These are phyloP conservation scores for Trichophyton benhamiae DNA, from an alignment of 2,329 filamentous ascomycete species.

Conservation along the genomic window DNA sequence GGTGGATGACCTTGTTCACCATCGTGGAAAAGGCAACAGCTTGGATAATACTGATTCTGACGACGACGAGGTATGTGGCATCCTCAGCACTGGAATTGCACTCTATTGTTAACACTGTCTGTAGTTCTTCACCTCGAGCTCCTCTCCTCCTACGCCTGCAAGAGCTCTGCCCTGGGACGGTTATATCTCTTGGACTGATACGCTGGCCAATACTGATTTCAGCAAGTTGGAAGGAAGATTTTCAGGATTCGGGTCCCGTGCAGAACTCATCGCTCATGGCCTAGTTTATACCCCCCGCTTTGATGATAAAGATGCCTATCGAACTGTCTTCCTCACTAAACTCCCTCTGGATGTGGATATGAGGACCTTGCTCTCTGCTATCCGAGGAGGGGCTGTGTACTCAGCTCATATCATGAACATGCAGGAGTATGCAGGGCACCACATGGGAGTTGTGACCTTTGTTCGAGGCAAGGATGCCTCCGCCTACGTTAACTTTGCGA, in stretches of 20 bases:
- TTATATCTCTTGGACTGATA: conserved; percentile 9
- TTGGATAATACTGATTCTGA: neutral
- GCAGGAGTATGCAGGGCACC: conserved; percentile 18
- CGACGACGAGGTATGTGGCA: conserved; percentile 4
- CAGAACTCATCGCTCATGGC: conserved; percentile 16
- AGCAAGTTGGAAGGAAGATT: neutral
- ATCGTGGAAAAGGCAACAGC: conserved; percentile 2
- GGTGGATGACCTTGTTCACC: conserved; percentile 8
- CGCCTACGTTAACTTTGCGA: conserved; percentile 15
- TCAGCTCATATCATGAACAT: conserved; percentile 23
- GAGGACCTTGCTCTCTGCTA: conserved; percentile 17
- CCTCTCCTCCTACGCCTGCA: neutral
- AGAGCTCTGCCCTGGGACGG: conserved; percentile 13
- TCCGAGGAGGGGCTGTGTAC: conserved; percentile 20
- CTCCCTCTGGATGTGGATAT: conserved; percentile 18
- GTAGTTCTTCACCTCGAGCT: neutral
- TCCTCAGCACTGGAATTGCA: neutral
- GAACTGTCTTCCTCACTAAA: conserved; percentile 21
- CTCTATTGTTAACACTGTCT: neutral
- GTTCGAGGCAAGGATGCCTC: conserved; percentile 18
- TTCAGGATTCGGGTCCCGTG: neutral
- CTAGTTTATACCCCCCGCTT: conserved; percentile 21
- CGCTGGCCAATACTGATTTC: neutral
- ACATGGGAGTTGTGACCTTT: conserved; percentile 23
- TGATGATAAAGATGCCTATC: conserved; percentile 18